These are phyloP conservation scores for Lasiosphaeria ovina DNA, from an alignment of 495 filamentous ascomycete species.

Conservation along the genomic window DNA sequence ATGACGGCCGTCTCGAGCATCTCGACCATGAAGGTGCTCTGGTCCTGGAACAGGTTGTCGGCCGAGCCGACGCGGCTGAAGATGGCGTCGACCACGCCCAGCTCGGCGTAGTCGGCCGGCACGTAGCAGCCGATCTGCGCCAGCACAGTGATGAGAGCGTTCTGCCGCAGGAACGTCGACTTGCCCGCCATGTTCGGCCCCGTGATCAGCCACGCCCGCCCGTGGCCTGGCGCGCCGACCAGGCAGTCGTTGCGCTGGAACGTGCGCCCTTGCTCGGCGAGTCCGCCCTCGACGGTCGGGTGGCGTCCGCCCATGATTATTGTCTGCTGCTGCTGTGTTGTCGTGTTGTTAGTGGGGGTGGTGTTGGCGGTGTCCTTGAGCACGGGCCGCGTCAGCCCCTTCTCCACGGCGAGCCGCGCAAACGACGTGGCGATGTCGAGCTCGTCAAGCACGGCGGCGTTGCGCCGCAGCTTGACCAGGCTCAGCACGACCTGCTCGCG, in stretches of 20 bases:
- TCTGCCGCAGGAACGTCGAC: constrained; percentile 90
- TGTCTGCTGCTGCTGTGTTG: constrained; percentile 5
- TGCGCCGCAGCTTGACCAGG: constrained; percentile 78
- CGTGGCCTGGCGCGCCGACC: constrained; percentile 54
- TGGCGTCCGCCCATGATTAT: constrained; percentile 81
- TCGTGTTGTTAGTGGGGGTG: constrained; percentile 14
- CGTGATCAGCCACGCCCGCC: constrained; percentile 83
- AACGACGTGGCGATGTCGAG: constrained; percentile 86
- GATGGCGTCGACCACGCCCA: constrained; percentile 87
- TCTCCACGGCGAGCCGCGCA: constrained; percentile 71
- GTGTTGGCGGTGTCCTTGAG: constrained; percentile 53
- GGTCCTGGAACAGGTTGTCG: constrained; percentile 86
- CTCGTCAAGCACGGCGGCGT: constrained; percentile 85
- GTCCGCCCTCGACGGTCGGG: constrained; percentile 79
- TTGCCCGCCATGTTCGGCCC: constrained; percentile 99
- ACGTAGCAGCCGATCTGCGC: constrained; percentile 92
- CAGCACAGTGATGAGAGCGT: constrained; percentile 88
- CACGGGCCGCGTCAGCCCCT: constrained; percentile 68
- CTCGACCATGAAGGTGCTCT: constrained; percentile 94
- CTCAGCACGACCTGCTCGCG: constrained; percentile 73
- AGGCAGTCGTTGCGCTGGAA: constrained; percentile 89
- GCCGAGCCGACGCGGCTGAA: constrained; percentile 91
- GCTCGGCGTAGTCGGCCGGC: constrained; percentile 76
- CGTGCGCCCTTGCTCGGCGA: constrained; percentile 73
- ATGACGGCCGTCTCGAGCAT: constrained; percentile 77